Evolutionary conservation across 441 rosid genomes (phyloP), one percentile per base, ranked within the genome.

Genomic region (Croton setiger): DNA sequence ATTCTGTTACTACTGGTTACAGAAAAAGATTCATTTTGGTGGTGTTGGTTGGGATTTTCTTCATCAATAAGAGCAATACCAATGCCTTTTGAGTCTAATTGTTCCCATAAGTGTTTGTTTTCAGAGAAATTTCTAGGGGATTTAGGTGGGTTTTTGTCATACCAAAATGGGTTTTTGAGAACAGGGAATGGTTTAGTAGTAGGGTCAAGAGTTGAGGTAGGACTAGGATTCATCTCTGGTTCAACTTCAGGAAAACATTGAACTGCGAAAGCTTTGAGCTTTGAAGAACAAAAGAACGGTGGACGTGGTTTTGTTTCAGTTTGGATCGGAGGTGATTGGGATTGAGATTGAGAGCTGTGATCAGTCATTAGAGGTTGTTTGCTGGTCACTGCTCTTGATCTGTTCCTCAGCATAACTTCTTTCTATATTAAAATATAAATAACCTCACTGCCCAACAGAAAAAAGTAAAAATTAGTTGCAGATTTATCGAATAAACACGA

Each of bases 311-410:
- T 76, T 41, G 64, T 62, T 70, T 60, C 21, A 52, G 76, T 81
- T 15, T 71, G 80, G 27, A 77, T 18, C 27, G 81, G 71, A 3
- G 86, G 44, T 61, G 85, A 37, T 61, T 27, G 31, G 2, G 85
- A 59, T 41, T 27, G 31, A 27, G 85, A 59, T 41, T 74, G 84
- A 51, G 80, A 69, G 47, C 72, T 65, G 58, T 84, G 87, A 79
- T 89, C 86, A 71, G 87, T 81, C 92, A 84, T 84, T 69, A 86
- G 71, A 76, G 80, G 64, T 74, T 86, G 93, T 76, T 87, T 89
- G 64, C 77, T 81, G 33, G 85, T 74, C 73, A 81, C 83, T 76
- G 89, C 81, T 81, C 86, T 80, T 35, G 84, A 74, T 76, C 86
- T 85, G 69, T 79, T 80, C 81, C 88, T 82, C 63, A 88, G 81